A percentile compares a stretch with the other conserved stretches of the same genome.
phyloP scores from a whole-genome alignment of 495 filamentous ascomycete genomes.

The Penicillium malachiteum region DNA sequence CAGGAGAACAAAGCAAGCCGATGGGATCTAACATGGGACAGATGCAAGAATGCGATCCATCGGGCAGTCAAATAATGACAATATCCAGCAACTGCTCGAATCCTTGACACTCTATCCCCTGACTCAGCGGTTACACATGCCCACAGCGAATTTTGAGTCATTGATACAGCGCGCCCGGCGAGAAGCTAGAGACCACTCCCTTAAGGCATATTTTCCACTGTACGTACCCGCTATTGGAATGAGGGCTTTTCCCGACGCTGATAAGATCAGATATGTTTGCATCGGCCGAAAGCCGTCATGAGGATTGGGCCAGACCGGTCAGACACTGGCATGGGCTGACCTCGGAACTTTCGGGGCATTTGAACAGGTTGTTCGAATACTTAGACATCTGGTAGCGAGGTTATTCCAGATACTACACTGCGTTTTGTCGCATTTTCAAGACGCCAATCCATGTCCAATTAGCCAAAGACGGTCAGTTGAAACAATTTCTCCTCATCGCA shows the following conservation, averaged over 20 bases:
- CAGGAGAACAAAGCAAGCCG: not conserved
- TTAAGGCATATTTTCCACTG: constrained; percentile 78
- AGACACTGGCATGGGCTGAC: not conserved
- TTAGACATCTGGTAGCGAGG: not conserved
- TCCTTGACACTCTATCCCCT: constrained; percentile 65
- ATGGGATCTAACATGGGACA: constrained; percentile 25
- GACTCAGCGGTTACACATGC: constrained; percentile 57
- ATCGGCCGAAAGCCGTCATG: constrained; percentile 52
- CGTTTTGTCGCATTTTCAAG: constrained; percentile 12
- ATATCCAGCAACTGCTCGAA: constrained; percentile 58
- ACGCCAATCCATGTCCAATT: constrained; percentile 17
- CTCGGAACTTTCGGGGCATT: no score
- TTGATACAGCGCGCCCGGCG: constrained; percentile 64
- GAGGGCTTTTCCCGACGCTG: not conserved
- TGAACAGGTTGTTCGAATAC: not conserved
- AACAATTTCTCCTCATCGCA: constrained; percentile 10
- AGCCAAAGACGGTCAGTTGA: constrained; percentile 25
- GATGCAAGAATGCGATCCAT: constrained; percentile 62
- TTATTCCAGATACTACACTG: not conserved
- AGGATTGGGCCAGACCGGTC: not conserved
- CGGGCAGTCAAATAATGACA: constrained; percentile 59
- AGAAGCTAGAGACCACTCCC: constrained; percentile 62
- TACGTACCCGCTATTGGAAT: constrained; percentile 37
- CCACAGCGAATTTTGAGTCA: constrained; percentile 59
- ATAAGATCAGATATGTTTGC: constrained; percentile 51